A percentile compares a stretch with the other conserved stretches of the same genome.
Conservation (phyloP, 148 eudicot species). For the Chenopodium album region DNA sequence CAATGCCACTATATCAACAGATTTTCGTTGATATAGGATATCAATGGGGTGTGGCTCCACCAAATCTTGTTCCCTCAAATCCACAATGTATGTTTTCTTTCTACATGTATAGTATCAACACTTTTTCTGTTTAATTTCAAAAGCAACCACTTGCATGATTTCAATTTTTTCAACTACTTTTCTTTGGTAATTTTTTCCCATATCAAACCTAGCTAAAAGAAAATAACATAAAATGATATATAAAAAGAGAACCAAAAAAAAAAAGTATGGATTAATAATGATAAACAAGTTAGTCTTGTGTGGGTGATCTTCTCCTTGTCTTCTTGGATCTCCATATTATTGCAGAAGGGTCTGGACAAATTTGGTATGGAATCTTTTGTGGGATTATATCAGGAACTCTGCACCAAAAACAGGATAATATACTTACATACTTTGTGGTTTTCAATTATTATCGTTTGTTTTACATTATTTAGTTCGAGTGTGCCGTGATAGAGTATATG, state of each 20-base stretch:
- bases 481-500: too few relatives aligned
- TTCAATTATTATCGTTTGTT: too few relatives aligned
- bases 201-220: not conserved
- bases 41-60: too few relatives aligned
- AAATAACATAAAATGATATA: too few relatives aligned
- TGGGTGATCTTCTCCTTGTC: conserved; percentile 36
- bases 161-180: not conserved
- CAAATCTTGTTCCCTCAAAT: not conserved
- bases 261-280: not conserved
- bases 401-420: conserved; percentile 19
- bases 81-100: too few relatives aligned
- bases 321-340: conserved; percentile 84
- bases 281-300: not conserved
- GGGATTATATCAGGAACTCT: conserved; percentile 49
- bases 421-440: not conserved
- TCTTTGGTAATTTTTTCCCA: not conserved
- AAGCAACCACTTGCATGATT: not conserved
- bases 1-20: too few relatives aligned
- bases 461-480: too few relatives aligned
- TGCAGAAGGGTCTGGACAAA: conserved; percentile 69
- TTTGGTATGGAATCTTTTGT: conserved; percentile 64
- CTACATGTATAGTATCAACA: not conserved
- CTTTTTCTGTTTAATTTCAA: not conserved
- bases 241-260: too few relatives aligned
- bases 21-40: too few relatives aligned